Base-by-base conservation (phyloP, 768 basidiomycete species). In the Asterophora parasitica region DNA sequence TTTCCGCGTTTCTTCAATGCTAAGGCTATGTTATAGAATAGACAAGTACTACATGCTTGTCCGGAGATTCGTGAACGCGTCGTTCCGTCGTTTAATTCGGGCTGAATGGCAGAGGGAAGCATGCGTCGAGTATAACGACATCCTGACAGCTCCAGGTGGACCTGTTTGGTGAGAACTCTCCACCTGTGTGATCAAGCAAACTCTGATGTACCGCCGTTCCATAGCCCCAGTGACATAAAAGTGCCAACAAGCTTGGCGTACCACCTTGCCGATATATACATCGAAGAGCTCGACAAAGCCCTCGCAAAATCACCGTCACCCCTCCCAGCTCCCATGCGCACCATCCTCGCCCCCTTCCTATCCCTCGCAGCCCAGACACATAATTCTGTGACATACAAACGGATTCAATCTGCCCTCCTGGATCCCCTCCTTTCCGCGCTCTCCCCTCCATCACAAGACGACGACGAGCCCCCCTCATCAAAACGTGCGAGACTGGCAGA, bases 11-110 rank as follows among this genome's bases (percentile, higher is more conserved):
- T 45, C 19, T 28, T 13, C 34, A 47, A 8, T 36, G 34, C 43
- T 53, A 26, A 53, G 30, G 50, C 46, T 23, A 44, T 16, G 9
- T 20, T 9, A 23, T 58, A 96, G 94, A 56, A 83, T 97, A 64
- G 95, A 99, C 76, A 99, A 99, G 65, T 98, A 90, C 65, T 94
- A 95, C 63, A 84, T 97, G 82, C 85, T 99, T 38, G 82, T 97
- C 49, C 78, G 95, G 49, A 78, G 86, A 54, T 97, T 92, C 60
- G 75, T 89, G 45, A 88, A 93, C 58, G 90, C 85, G 1, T 79
- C 86, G 1, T 94, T 98, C 65, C 73, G 85, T 28, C 76, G 96
- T 15, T 75, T 98, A 19, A 75, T 83, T 31, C 77, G 84, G 37
- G 64, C 67, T 16, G 71, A 77, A 38, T 99, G 94, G 94, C 78